Evolutionary conservation across 2,329 filamentous ascomycete species (phyloP), one percentile per base, ranked within the genome.

Genomic region (Paracoccidioides lutzii): DNA sequence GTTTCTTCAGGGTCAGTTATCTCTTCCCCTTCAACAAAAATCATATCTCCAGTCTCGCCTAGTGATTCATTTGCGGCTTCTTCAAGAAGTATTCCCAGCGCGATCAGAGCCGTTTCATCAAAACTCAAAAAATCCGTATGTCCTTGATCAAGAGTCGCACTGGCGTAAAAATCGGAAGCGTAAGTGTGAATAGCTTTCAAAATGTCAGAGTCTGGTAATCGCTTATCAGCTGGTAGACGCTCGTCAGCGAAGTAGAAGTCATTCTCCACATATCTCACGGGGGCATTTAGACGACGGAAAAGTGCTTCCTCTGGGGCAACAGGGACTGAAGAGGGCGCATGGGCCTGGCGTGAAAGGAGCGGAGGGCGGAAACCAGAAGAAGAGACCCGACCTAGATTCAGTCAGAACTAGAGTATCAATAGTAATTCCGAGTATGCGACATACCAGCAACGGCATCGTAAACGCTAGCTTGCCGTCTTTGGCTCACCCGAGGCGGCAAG

Each of bases 91-190:
- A 84, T 77, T 0, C 81, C 80, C 61, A 83, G 65, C 0, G 80
- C 80, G 60, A 84, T 73, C 55, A 85, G 65, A 1, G 81, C 81
- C 7, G 80, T 83, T 66, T 82, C 81, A 57, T 84, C 80, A 73
- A 85, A 74, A 57, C 75, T 81, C 50, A 71, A 72, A 61, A 75
- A 78, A 53, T 76, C 72, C 38, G 66, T 61, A 46, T 63, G 64
- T 2, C 70, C 71, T 5, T 61, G 60, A 30, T 70, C 64, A 0
- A 58, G 57, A 3, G 66, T 67, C 3, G 66, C 64, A 40, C 66
- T 65, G 35, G 65, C 69, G 64, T 82, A 83, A 60, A 78, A 78
- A 52, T 81, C 78, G 0, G 80, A 76, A 3, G 76, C 66, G 63
- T 84, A 83, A 1, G 74, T 68, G 64, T 84, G 81, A 28, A 83